These are phyloP conservation scores for Coniosporium apollinis DNA, from an alignment of 495 filamentous ascomycete species.

Conservation along the genomic window DNA sequence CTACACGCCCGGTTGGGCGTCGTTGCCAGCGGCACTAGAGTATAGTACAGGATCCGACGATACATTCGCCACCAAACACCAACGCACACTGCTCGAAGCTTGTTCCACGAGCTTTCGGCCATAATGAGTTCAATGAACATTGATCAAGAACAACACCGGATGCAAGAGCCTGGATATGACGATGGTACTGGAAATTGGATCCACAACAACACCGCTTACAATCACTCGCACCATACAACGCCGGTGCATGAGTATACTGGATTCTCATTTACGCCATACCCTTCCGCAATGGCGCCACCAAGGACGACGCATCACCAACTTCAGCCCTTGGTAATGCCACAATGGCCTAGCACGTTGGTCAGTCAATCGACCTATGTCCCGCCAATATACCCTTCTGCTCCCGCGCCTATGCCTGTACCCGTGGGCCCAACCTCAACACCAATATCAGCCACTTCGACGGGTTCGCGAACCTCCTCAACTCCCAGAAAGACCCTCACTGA, in stretches of 20 bases:
- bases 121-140: no score
- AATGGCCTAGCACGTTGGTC: conserved; percentile 37
- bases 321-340: conserved; percentile 33
- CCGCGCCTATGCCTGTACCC: conserved; percentile 18
- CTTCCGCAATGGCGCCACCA: conserved; percentile 21
- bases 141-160: no score
- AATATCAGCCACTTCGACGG: conserved; percentile 26
- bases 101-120: no score
- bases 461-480: conserved; percentile 34
- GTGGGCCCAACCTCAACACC: conserved; percentile 24
- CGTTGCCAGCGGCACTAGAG: no score
- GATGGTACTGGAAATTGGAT: no score
- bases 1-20: no score
- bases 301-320: conserved; percentile 27
- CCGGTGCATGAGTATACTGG: conserved; percentile 29
- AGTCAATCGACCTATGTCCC: conserved; percentile 29
- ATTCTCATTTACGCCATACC: conserved; percentile 28
- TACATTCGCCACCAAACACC: no score
- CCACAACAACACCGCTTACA: conserved; percentile 16
- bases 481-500: conserved; percentile 86
- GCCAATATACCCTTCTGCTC: conserved; percentile 19
- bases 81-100: no score
- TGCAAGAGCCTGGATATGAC: no score
- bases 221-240: conserved; percentile 23
- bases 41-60: no score